These are phyloP conservation scores for Panicum hallii DNA, from an alignment of 202 grass and related monocot genomes.

Conservation along the genomic window DNA sequence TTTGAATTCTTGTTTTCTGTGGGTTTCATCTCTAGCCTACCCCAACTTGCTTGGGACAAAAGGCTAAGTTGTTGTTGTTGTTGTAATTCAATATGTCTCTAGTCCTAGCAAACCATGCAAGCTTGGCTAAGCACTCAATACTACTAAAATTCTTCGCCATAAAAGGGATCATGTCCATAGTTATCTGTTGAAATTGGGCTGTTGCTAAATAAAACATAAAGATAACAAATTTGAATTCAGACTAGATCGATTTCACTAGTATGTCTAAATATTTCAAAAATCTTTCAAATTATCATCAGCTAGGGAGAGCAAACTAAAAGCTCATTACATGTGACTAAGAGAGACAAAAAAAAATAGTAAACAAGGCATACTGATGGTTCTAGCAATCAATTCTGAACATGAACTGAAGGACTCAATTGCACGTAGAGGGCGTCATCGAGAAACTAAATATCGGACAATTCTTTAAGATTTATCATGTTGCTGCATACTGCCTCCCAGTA, in stretches of 20 bases:
- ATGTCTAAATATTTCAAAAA: neutral
- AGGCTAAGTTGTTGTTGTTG: too few species aligned
- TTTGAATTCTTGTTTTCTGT: too few species aligned
- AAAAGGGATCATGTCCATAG: too few species aligned
- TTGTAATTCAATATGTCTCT: neutral
- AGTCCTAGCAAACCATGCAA: neutral
- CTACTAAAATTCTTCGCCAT: too few species aligned
- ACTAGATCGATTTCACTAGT: neutral
- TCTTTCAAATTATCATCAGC: neutral
- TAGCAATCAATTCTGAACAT: neutral
- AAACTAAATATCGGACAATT: slow-evolving; percentile 10
- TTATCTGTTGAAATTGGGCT: too few species aligned
- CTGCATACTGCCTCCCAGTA: neutral
- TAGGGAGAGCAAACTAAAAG: neutral
- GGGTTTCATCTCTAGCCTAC: too few species aligned
- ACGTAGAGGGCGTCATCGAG: neutral
- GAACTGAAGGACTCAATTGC: neutral
- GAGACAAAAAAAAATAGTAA: neutral
- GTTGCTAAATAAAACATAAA: too few species aligned
- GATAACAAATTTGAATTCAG: neutral
- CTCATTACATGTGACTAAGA: neutral
- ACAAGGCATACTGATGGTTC: neutral
- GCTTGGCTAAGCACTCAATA: too few species aligned
- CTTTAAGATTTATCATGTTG: slow-evolving; percentile 6
- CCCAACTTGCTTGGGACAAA: too few species aligned